A percentile compares a stretch with the other conserved stretches of the same genome.
Evolutionary conservation across 2,329 filamentous ascomycete species (phyloP).

Genomic region (Aspergillus intermedius): DNA sequence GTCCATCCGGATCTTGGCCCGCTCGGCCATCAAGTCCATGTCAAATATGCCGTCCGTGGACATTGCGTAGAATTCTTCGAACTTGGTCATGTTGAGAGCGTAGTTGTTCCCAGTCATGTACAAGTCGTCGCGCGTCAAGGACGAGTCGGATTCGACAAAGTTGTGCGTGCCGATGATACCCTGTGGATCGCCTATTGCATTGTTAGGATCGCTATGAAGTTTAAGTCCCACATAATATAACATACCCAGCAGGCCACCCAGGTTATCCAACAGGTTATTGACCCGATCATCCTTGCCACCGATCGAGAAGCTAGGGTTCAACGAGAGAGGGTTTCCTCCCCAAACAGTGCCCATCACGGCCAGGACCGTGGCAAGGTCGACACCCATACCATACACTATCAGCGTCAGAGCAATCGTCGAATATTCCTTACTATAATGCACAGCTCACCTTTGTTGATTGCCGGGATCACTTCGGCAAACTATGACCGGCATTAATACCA

Average conservation of each 20-base stretch:
- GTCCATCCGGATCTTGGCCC: constrained; percentile 41
- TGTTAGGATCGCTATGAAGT: background rate
- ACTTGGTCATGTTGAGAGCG: constrained; percentile 48
- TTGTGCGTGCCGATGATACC: constrained; percentile 50
- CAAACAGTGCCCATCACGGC: constrained; percentile 44
- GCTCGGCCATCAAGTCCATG: constrained; percentile 39
- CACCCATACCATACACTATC: constrained; percentile 44
- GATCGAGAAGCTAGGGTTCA: constrained; percentile 48
- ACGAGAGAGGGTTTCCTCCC: constrained; percentile 46
- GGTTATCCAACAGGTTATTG: constrained; percentile 38
- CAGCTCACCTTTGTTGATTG: constrained; percentile 28
- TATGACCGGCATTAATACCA: constrained; percentile 7
- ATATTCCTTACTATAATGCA: background rate
- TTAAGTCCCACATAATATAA: background rate
- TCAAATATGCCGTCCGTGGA: constrained; percentile 35
- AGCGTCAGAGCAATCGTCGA: background rate
- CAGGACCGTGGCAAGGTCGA: constrained; percentile 39
- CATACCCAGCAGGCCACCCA: constrained; percentile 39
- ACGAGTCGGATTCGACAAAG: constrained; percentile 50
- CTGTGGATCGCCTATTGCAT: constrained; percentile 34
- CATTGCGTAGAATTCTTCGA: constrained; percentile 43
- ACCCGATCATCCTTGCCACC: constrained; percentile 38
- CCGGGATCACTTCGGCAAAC: constrained; percentile 27
- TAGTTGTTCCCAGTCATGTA: constrained; percentile 47
- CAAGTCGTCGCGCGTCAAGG: constrained; percentile 48